Evolutionary conservation across 2,329 filamentous ascomycete species (phyloP), one percentile per base, ranked within the genome.

Genomic region (Trichoderma afroharzianum): DNA sequence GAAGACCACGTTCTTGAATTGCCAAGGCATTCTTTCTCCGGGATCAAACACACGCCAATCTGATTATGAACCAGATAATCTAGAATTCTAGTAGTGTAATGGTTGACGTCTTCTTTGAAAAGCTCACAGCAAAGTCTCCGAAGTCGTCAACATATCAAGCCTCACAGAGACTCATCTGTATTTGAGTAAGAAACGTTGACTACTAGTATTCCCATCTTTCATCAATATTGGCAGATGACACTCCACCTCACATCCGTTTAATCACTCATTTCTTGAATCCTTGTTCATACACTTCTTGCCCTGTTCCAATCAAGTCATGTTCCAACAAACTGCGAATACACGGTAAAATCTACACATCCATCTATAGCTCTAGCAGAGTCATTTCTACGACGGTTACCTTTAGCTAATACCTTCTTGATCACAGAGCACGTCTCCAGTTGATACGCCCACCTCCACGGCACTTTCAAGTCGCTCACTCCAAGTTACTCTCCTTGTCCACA

Each of bases 51-150:
- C 15, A 18, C 3, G 18, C 7, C 43, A 47, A n/a, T 7, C 3
- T 47, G 8, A 11, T 21, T 21, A 21, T n/a, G 43, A n/a, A 21
- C 0, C 18, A 21, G 8, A 47, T 47, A 4, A 3, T 11, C 7
- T n/a, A n/a, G 39, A n/a, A 43, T 11, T 21, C 9, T 0, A 50
- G n/a, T 50, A 47, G 18, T 4, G 43, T 47, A 47, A 47, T 12
- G 24, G 4, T 47, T 21, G 8, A 24, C 6, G 9, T 50, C 4
- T 0, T 24, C 43, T 4, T n/a, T 12, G 43, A 6, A 50, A 50
- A 3, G 4, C 1, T 9, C 2, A 47, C 43, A 3, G 43, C 8
- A 47, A 47, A 47, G 0, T 1, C 9, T 21, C 43, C 0, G 0
- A 21, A 21, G 7, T 47, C 9, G 8, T 3, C n/a, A 21, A 47